Evolutionary conservation across 495 filamentous ascomycete species (phyloP).

Genomic region (Geopyxis carbonaria): DNA sequence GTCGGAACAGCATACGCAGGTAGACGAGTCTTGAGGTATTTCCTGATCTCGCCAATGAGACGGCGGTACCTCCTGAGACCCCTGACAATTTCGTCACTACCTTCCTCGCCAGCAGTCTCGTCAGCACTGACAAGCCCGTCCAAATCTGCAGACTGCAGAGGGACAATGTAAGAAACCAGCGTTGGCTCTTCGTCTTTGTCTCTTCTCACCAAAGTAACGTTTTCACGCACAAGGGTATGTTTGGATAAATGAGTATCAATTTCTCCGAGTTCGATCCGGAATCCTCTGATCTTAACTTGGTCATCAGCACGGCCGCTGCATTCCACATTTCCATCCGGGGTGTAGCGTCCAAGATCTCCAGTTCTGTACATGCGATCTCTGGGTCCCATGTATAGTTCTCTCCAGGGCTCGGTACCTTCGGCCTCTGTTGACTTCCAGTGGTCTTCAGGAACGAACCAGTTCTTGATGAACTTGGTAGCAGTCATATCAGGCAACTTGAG

Average conservation of each 20-base stretch:
- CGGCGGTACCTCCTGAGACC: conserved; percentile 45
- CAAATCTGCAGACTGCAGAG: conserved; percentile 25
- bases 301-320: conserved; percentile 67
- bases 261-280: conserved; percentile 86
- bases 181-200: conserved; percentile 83
- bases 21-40: conserved; percentile 57
- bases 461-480: conserved; percentile 64
- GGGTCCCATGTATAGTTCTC: conserved; percentile 62
- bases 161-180: conserved; percentile 81
- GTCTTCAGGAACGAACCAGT: conserved; percentile 71
- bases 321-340: conserved; percentile 54
- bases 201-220: conserved; percentile 69
- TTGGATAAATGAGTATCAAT: conserved; percentile 74
- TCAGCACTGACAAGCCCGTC: conserved; percentile 16
- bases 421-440: conserved; percentile 53
- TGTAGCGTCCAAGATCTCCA: conserved; percentile 65
- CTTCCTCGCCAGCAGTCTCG: conserved; percentile 24
- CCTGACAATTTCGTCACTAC: conserved; percentile 39
- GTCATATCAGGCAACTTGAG: conserved; percentile 53
- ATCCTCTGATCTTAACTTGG: conserved; percentile 91
- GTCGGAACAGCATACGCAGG: conserved; percentile 69
- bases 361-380: conserved; percentile 74
- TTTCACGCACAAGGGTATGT: conserved; percentile 66
- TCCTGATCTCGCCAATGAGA: conserved; percentile 56
- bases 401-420: conserved; percentile 50